A percentile compares a stretch with the other conserved stretches of the same genome.
Conservation (phyloP, 192 early-diverging fungal genomes). For the Coemansia sp. region DNA sequence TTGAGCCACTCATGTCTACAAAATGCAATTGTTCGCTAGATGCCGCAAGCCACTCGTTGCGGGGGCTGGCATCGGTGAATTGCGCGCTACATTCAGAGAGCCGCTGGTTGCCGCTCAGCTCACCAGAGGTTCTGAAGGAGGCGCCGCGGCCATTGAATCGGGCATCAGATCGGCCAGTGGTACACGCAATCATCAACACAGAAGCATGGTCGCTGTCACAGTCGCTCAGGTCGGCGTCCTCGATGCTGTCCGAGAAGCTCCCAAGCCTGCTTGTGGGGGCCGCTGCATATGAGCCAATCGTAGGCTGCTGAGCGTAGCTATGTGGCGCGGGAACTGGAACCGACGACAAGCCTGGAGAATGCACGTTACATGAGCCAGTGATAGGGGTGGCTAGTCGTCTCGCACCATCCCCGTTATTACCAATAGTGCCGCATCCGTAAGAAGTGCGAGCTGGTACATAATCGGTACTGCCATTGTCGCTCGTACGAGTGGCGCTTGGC, state of each 20-base stretch:
- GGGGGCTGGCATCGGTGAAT: slow-evolving; percentile 8
- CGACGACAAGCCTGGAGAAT: neutral
- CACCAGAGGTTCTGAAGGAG: neutral
- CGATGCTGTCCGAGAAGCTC: neutral
- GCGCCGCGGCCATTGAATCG: slow-evolving; percentile 5
- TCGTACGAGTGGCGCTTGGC: neutral
- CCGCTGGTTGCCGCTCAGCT: neutral
- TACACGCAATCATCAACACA: slow-evolving; percentile 7
- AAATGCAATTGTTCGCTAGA: slow-evolving; percentile 8
- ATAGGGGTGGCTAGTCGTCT: slow-evolving; percentile 11
- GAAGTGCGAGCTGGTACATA: slow-evolving; percentile 6
- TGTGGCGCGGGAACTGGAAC: slow-evolving; percentile 7
- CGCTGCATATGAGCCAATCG: neutral
- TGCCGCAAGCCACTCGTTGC: slow-evolving; percentile 9
- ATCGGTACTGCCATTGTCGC: slow-evolving; percentile 10
- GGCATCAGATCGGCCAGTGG: neutral
- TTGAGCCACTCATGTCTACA: slow-evolving; percentile 1
- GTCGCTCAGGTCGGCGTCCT: neutral
- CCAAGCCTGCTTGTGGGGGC: neutral
- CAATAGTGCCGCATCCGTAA: slow-evolving; percentile 13
- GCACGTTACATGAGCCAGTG: neutral
- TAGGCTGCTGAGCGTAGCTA: neutral
- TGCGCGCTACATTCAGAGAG: slow-evolving; percentile 8
- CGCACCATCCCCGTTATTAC: slow-evolving; percentile 14
- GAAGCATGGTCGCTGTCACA: slow-evolving; percentile 1